Conservation (phyloP, 768 basidiomycete species). For the Psilocybe azurescens region DNA sequence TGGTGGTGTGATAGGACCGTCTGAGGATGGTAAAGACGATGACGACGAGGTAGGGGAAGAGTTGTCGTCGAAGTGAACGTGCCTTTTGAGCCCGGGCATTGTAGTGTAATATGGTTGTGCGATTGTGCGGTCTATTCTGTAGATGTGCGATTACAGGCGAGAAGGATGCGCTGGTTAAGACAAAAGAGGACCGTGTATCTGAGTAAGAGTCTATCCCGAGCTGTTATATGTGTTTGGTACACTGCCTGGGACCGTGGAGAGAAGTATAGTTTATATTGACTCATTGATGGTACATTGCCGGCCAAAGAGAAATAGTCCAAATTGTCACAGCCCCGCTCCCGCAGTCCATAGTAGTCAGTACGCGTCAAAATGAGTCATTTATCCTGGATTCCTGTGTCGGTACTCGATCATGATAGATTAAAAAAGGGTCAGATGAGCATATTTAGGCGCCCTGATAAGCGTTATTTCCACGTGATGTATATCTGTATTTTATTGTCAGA, state of each 20-base stretch:
- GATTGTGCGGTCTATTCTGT: neutral
- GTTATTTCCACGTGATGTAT: conserved; percentile 11
- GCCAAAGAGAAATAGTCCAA: conserved; percentile 1
- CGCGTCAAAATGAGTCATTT: conserved; percentile 16
- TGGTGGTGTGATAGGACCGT: conserved; percentile 14
- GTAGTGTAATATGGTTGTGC: neutral
- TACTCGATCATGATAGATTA: neutral
- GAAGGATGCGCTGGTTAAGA: conserved; percentile 8
- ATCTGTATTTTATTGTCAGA: neutral
- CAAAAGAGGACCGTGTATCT: neutral
- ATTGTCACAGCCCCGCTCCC: conserved; percentile 18
- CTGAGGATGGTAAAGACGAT: conserved; percentile 20
- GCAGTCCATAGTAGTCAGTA: conserved; percentile 3
- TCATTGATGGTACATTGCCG: conserved; percentile 7
- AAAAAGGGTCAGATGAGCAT: conserved; percentile 15
- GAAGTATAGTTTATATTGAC: conserved; percentile 1
- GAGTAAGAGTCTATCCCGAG: neutral
- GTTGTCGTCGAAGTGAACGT: conserved; percentile 21
- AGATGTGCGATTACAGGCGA: neutral
- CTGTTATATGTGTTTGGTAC: conserved; percentile 11
- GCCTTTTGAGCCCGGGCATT: conserved; percentile 33
- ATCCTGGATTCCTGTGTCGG: conserved; percentile 9
- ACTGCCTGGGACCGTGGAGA: conserved; percentile 3
- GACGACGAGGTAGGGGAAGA: conserved; percentile 22
- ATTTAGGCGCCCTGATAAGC: conserved; percentile 14